Evolutionary conservation across 768 basidiomycete genomes (phyloP).

Genomic region (Collybia sordida): DNA sequence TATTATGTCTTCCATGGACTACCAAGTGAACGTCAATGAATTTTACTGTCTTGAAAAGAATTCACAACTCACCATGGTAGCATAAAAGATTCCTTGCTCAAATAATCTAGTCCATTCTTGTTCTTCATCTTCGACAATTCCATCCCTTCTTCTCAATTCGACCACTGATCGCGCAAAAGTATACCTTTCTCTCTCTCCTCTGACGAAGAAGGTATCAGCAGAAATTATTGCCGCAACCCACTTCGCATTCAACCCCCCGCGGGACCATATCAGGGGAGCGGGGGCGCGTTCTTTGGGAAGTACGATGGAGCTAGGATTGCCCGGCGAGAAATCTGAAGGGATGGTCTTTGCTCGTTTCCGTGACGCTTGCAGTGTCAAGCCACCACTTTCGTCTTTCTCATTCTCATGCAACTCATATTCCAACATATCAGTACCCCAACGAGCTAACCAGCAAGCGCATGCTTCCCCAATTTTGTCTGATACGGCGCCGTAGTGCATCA

Average conservation of each 20-base stretch:
- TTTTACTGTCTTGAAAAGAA: not conserved
- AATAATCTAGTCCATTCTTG: conserved; percentile 70
- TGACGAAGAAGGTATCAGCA: conserved; percentile 79
- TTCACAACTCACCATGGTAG: conserved; percentile 69
- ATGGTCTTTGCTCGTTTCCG: conserved; percentile 20
- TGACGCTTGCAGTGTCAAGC: conserved; percentile 5
- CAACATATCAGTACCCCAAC: conserved; percentile 87
- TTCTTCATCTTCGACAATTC: conserved; percentile 64
- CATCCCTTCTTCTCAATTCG: conserved; percentile 64
- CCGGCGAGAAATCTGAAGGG: conserved; percentile 11
- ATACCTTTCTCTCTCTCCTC: conserved; percentile 78
- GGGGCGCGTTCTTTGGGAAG: conserved; percentile 13
- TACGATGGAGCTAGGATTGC: not conserved
- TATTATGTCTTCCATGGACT: conserved; percentile 82
- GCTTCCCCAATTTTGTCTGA: conserved; percentile 93
- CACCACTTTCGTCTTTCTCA: conserved; percentile 12
- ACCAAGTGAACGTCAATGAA: conserved; percentile 8
- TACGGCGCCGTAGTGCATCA: conserved; percentile 81
- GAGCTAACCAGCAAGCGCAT: conserved; percentile 80
- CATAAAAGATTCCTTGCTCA: conserved; percentile 75
- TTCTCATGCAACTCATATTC: conserved; percentile 49
- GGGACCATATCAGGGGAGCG: conserved; percentile 66
- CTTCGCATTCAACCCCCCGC: conserved; percentile 65
- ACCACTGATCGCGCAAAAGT: conserved; percentile 72
- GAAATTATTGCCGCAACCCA: conserved; percentile 78